These are phyloP conservation scores for Amesomyces nigricolor DNA, from an alignment of 2,329 filamentous ascomycete species.

Conservation along the genomic window DNA sequence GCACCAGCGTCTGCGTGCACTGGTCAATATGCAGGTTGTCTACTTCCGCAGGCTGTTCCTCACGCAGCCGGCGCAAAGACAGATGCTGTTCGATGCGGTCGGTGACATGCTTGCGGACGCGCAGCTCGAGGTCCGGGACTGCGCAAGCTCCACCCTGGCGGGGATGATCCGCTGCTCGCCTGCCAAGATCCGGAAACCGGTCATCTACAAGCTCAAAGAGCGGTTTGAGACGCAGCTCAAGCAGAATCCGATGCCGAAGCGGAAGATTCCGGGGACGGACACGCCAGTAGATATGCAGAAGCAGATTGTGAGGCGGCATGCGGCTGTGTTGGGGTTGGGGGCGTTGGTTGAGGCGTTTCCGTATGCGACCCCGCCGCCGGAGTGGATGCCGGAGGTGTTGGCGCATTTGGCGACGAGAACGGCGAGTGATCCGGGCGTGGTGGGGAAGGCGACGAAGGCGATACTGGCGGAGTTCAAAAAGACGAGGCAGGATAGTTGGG, in stretches of 20 bases:
- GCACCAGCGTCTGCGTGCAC: conserved; percentile 90
- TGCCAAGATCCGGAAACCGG: conserved; percentile 66
- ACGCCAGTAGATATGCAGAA: conserved; percentile 66
- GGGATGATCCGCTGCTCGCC: conserved; percentile 98
- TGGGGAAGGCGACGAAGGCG: conserved; percentile 91
- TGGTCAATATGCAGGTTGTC: conserved; percentile 98
- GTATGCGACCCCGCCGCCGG: conserved; percentile 84
- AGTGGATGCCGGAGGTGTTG: conserved; percentile 90
- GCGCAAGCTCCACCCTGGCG: conserved; percentile 85
- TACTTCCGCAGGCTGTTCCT: conserved; percentile 96
- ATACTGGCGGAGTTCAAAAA: conserved; percentile 98
- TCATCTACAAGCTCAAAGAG: conserved; percentile 68
- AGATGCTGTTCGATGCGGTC: conserved; percentile 83
- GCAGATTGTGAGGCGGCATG: conserved; percentile 76
- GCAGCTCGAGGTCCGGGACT: conserved; percentile 89
- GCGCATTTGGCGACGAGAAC: conserved; percentile 79
- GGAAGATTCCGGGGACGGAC: conserved; percentile 57
- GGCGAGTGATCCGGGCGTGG: conserved; percentile 81
- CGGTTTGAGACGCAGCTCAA: conserved; percentile 74
- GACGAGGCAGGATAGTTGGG: conserved; percentile 97
- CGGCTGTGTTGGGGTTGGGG: conserved; percentile 85
- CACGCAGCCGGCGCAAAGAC: conserved; percentile 66
- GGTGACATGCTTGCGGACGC: conserved; percentile 88
- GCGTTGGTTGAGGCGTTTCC: conserved; percentile 93
- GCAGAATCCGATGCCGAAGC: conserved; percentile 82